phyloP scores from a whole-genome alignment of 2,329 filamentous ascomycete genomes.

The Balansia obtecta region DNA sequence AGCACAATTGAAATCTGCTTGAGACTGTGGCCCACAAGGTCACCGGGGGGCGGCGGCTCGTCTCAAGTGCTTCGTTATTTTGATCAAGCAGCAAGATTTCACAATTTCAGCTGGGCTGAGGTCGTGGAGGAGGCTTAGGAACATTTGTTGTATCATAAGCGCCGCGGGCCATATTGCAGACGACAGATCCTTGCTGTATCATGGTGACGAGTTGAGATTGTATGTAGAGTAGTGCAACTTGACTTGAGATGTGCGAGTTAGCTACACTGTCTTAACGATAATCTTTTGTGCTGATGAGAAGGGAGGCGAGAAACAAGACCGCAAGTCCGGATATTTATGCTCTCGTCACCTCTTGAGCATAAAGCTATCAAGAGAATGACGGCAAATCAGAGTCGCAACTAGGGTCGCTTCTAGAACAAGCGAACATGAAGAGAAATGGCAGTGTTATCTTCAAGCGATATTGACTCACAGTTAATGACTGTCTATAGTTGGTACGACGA shows the following conservation, averaged over 20 bases:
- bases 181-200: slow-evolving; percentile 21
- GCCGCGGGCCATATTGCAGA: slow-evolving; percentile 36
- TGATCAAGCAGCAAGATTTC: not conserved
- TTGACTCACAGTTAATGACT: slow-evolving; percentile 21
- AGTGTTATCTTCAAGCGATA: slow-evolving; percentile 15
- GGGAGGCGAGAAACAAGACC: not conserved
- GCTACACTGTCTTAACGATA: not conserved
- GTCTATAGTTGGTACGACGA: slow-evolving; percentile 19
- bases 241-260: not conserved
- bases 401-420: slow-evolving; percentile 7
- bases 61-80: not conserved
- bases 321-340: slow-evolving; percentile 1
- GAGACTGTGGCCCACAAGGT: not conserved
- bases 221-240: slow-evolving; percentile 1
- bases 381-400: not conserved
- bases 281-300: not conserved
- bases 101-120: slow-evolving; percentile 24
- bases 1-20: not conserved
- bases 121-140: slow-evolving; percentile 32
- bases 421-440: slow-evolving; percentile 2
- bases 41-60: not conserved
- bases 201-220: slow-evolving; percentile 19
- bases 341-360: not conserved
- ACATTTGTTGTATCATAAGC: slow-evolving; percentile 40
- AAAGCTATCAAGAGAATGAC: not conserved